Evolutionary conservation across 2,329 filamentous ascomycete species (phyloP), one percentile per base, ranked within the genome.

Genomic region (Fusarium foetens): DNA sequence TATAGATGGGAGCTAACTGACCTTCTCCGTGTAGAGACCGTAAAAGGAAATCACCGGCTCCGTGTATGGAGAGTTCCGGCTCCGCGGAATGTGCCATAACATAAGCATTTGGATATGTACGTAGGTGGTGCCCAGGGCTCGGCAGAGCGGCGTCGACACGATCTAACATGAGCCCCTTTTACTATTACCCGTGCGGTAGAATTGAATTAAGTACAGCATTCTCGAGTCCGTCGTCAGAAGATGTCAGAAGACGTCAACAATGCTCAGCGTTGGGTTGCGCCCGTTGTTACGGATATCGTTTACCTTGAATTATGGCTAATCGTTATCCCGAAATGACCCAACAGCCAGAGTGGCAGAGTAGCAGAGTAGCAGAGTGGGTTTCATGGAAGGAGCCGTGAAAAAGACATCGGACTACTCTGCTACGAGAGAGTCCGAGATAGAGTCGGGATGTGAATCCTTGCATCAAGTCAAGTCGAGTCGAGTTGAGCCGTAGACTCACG

Each of bases 21-120:
- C 6, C 31, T 36, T 35, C 33, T 53, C 49, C 23, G 33, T 53
- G 19, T 12, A 19, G 27, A 63, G 58, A 29, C 61, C 46, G 25
- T 48, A 58, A 48, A 45, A 52, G 66, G 45, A 62, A 63, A 58
- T 45, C 51, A 39, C 68, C 68, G 68, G 68, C 68, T 71, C 68
- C 68, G 68, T 58, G 53, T 21, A 11, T 68, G 68, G 63, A 17
- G 41, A 53, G n/a, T 59, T 39, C 64, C 69, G 68, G 68, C 68
- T 66, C 69, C 68, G 58, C 63, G 66, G 46, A 23, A 33, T 62
- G 14, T 29, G 39, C 55, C 53, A 48, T 42, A 33, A 46, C 55
- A n/a, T 49, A 31, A 45, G 39, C 23, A 35, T 51, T 51, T 35
- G 33, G 23, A 41, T 49, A 35, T 21, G 10, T n/a, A 27, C 17